Evolutionary conservation across 2,329 filamentous ascomycete species (phyloP).

Genomic region (Aspergillus sp.): DNA sequence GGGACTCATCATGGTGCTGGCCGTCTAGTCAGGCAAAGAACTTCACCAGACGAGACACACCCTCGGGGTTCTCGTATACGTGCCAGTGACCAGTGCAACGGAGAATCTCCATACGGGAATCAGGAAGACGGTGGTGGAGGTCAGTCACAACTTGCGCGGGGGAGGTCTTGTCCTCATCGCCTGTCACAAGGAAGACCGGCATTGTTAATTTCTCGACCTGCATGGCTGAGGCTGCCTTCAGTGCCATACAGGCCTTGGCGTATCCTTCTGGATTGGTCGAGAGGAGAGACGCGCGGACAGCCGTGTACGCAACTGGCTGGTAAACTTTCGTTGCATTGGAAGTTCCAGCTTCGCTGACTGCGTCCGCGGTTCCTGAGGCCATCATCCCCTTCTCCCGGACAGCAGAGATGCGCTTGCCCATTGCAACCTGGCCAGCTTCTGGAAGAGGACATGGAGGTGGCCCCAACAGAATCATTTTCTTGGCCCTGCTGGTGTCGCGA

Average conservation of each 20-base stretch:
- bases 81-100: slow-evolving; percentile 45
- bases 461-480: slow-evolving; percentile 41
- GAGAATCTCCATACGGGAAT: slow-evolving; percentile 22
- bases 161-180: slow-evolving; percentile 39
- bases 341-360: slow-evolving; percentile 29
- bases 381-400: slow-evolving; percentile 41
- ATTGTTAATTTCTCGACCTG: slow-evolving; percentile 26
- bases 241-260: slow-evolving; percentile 46
- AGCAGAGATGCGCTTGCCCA: slow-evolving; percentile 29
- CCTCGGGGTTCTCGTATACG: slow-evolving; percentile 41
- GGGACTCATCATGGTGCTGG: not conserved
- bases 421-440: slow-evolving; percentile 21
- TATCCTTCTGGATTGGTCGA: slow-evolving; percentile 47
- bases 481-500: slow-evolving; percentile 33
- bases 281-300: slow-evolving; percentile 39
- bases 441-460: slow-evolving; percentile 43
- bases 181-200: slow-evolving; percentile 38
- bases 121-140: not conserved
- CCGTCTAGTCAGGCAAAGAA: slow-evolving; percentile 1
- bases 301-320: slow-evolving; percentile 36
- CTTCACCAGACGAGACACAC: slow-evolving; percentile 17
- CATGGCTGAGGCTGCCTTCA: slow-evolving; percentile 35
- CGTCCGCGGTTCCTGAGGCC: slow-evolving; percentile 29
- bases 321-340: slow-evolving; percentile 29
- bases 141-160: slow-evolving; percentile 1